Evolutionary conservation across 495 filamentous ascomycete species (phyloP), one percentile per base, ranked within the genome.

Genomic region (Elaphomyces granulatus): DNA sequence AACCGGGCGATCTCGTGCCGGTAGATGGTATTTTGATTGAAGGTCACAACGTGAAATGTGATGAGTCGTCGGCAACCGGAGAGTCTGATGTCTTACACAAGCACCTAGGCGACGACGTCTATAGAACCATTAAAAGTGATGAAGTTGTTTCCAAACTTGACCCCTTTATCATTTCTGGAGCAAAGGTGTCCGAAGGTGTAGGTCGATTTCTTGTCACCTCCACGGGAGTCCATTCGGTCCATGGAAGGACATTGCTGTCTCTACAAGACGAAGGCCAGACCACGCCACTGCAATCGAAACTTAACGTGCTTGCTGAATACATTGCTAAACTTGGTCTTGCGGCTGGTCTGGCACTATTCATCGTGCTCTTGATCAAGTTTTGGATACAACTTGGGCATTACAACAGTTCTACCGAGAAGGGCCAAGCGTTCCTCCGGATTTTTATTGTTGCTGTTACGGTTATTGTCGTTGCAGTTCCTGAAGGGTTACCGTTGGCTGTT

Each of bases 361-460:
- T 88, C 36, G 84, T 94, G n/a, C 70, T 93, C 7, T 83, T 95
- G 59, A 93, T 94, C 69, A 77, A 85, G 50, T 96, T 94, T 55
- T 60, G 85, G 14, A 81, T 74, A 34, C 56, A 70, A 12, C 64
- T 96, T 8, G 71, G 73, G 2, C 44, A 56, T 14, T 64, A 69
- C 15, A 39, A 56, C 4, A 62, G 72, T 7, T 71, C 85, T 1
- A 71, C 80, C 2, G 59, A 76, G 40, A 95, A 96, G 58, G 87
- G 83, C 2, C 85, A 88, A 51, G 59, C 76, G 37, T 96, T 96
- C 61, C 69, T 96, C 42, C 72, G 81, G 40, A 93, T 95, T 46
- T 88, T 96, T 51, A 94, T 96, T 45, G 83, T 93, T 19, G 82
- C 88, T 16, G 84, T 96, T 41, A 96, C 87, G 4, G 80, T 96